A percentile compares a stretch with the other conserved stretches of the same genome.
Conservation (phyloP, 306 rosid species). For the Vachellia pachyceras region DNA sequence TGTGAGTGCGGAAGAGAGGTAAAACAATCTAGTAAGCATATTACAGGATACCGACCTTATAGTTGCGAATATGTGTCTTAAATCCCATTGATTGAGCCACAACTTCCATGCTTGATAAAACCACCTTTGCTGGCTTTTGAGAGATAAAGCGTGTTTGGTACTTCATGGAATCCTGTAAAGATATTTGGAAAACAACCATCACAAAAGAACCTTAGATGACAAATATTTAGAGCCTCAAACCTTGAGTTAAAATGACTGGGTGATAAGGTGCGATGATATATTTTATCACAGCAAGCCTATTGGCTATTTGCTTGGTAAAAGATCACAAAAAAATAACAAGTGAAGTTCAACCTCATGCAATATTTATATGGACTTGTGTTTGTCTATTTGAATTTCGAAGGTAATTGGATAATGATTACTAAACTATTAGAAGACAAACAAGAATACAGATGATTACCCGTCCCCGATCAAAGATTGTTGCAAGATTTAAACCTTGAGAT, state of each 20-base stretch:
- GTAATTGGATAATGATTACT: constrained; percentile 19
- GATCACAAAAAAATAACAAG: not conserved
- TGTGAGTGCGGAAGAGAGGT: constrained; percentile 16
- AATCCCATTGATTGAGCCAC: constrained; percentile 95
- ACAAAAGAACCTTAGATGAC: not conserved
- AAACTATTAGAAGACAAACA: constrained; percentile 18
- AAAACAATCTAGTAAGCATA: constrained; percentile 26
- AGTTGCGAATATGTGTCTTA: constrained; percentile 89
- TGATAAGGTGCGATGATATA: constrained; percentile 6
- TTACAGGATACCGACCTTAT: constrained; percentile 58
- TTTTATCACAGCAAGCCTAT: constrained; percentile 14
- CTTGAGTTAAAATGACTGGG: constrained; percentile 32
- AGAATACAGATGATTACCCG: constrained; percentile 50
- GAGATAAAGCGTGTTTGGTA: constrained; percentile 80
- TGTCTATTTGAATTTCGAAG: constrained; percentile 12
- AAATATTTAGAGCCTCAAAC: not conserved
- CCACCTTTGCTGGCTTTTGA: constrained; percentile 85
- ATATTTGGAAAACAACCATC: constrained; percentile 18
- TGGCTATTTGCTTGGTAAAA: constrained; percentile 1
- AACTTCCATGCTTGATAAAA: constrained; percentile 87
- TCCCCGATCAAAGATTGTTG: constrained; percentile 77
- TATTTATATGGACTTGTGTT: constrained; percentile 1
- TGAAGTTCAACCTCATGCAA: not conserved
- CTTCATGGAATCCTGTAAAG: constrained; percentile 63
- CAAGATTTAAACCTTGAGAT: constrained; percentile 92